Evolutionary conservation across 176 grass and related monocot species (phyloP).

Genomic region (Hsuehochloa calcarea): DNA sequence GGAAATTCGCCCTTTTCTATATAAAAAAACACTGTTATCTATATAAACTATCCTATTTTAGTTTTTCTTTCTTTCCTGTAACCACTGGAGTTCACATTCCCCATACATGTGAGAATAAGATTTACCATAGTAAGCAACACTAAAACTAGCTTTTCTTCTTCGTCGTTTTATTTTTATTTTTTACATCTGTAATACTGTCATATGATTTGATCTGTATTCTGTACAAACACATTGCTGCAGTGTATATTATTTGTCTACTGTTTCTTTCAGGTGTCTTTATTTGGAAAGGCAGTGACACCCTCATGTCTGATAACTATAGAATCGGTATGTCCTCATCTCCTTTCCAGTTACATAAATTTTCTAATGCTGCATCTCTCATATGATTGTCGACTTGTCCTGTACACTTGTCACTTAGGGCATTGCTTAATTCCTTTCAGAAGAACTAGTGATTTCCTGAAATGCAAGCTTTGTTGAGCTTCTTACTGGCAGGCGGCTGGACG

Average conservation of each 20-base stretch:
- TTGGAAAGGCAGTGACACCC: neutral
- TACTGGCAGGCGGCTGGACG: neutral
- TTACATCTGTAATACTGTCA: neutral
- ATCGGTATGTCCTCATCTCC: neutral
- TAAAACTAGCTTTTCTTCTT: neutral
- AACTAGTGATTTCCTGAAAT: neutral
- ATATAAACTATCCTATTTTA: neutral
- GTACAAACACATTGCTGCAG: slow-evolving; percentile 1
- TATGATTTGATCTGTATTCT: neutral
- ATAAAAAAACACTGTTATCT: neutral
- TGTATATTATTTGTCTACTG: slow-evolving; percentile 14
- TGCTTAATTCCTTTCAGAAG: slow-evolving; percentile 3
- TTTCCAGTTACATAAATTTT: slow-evolving; percentile 5
- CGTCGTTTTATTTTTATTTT: neutral
- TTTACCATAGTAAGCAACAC: neutral
- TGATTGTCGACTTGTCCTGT: neutral
- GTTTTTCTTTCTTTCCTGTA: neutral
- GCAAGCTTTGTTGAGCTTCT: neutral
- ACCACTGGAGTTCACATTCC: neutral
- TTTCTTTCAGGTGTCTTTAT: slow-evolving; percentile 18
- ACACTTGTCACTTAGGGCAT: neutral
- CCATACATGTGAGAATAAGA: neutral
- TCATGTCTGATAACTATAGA: slow-evolving; percentile 18
- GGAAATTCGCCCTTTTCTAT: neutral
- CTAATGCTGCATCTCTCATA: neutral